Percentiles rank a stretch among this genome's conserved stretches.
Evolutionary conservation across 179 eudicot genomes (phyloP).

Genomic region (Spinacia oleracea): DNA sequence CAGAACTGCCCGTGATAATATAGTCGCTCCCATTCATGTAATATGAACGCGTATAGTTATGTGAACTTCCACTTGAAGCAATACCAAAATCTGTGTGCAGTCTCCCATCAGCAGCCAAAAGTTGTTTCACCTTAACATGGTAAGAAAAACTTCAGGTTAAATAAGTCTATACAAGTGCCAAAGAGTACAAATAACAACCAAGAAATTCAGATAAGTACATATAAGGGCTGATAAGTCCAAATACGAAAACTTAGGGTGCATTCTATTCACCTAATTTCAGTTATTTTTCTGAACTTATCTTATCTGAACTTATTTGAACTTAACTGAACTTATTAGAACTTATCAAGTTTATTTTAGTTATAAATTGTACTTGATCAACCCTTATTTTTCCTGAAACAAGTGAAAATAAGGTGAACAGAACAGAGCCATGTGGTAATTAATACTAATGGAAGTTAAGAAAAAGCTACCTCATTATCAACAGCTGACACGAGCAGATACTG

Average conservation of each 20-base stretch:
- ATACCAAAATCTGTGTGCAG: slow-evolving; percentile 74
- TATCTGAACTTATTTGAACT: no score
- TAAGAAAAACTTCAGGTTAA: no score
- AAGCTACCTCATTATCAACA: slow-evolving; percentile 85
- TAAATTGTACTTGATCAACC: no score
- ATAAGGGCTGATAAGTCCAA: neutral
- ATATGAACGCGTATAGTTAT: slow-evolving; percentile 93
- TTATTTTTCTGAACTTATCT: no score
- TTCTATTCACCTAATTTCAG: no score
- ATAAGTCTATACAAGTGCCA: neutral
- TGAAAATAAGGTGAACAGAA: no score
- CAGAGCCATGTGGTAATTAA: no score
- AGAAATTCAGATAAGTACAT: neutral
- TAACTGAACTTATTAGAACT: no score
- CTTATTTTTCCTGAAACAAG: no score
- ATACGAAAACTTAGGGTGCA: no score
- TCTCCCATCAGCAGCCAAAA: slow-evolving; percentile 90
- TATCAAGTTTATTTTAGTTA: no score
- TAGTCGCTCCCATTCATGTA: slow-evolving; percentile 90
- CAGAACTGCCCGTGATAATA: slow-evolving; percentile 87
- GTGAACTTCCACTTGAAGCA: slow-evolving; percentile 79
- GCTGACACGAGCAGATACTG: slow-evolving; percentile 89
- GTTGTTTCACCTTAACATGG: slow-evolving; percentile 67
- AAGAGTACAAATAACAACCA: neutral
- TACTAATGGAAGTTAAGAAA: neutral